Base-by-base conservation (phyloP, 2,329 filamentous ascomycete genomes). In the Cercospora sp. region DNA sequence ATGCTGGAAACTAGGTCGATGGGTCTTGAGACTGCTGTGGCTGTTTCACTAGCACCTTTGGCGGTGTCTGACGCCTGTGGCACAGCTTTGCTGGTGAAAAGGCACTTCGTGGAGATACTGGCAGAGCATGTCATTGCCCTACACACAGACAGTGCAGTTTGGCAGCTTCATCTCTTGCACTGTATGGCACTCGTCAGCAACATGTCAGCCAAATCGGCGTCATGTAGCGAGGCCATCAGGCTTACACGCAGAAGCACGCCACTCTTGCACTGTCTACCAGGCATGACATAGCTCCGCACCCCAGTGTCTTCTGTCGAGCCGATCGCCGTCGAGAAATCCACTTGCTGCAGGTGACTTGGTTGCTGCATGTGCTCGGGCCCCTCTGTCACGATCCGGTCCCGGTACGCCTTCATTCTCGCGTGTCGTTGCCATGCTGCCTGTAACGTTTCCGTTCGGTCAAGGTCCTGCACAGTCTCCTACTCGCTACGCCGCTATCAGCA, bases 161-260 rank as follows among this genome's bases (percentile, higher is more conserved):
- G 72, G 71, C 64, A 72, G 75, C 76, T 75, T 75, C 71, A 36
- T 71, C 75, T 80, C 81, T 63, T 60, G 72, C 74, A 69, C 66
- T 58, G 57, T 42, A 63, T 67, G 72, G 81, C 84, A 85, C 86
- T 88, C 85, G 87, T 82, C 87, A 75, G 87, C 87, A 88, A 80
- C 85, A 82, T 80, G 78, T 75, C 55, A 68, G 69, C 71, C 65
- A 65, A 20, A 48, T 26, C 48, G 58, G 72, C 65, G 69, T 31
- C 74, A 78, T 79, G 82, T 80, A 86, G 87, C 87, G 86, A 88
- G 86, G 84, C 84, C 81, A 72, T 79, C 78, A 67, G 77, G 78
- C 73, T 77, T 75, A 75, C 79, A 79, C 77, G 80, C 79, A 79
- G 79, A 81, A 80, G 76, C 78, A 77, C 74, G 70, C 76, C 74